Evolutionary conservation across 768 basidiomycete genomes (phyloP), one percentile per base, ranked within the genome.

Genomic region (Mycena belliarum): DNA sequence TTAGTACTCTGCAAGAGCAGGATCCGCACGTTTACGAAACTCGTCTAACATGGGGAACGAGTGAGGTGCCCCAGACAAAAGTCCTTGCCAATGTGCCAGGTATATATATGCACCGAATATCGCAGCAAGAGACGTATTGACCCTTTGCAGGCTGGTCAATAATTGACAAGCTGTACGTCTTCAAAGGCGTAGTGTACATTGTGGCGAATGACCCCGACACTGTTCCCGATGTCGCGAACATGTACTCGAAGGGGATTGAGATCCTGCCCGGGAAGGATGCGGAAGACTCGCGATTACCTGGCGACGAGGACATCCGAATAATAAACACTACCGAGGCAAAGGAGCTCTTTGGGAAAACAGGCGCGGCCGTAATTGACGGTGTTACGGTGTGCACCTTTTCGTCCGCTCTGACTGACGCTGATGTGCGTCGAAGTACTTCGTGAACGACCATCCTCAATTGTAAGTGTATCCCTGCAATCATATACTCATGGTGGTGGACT

Each of bases 391-490:
- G 73, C 69, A 0, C 21, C 53, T 49, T 32, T 21, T 9, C 25
- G 28, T 5, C 40, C 35, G 28, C 23, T 15, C 25, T 24, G 23
- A 44, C 18, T 48, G 41, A 20, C 44, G 57, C n/a, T 48, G 21
- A 38, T 14, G n/a, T 20, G 23, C 16, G 5, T 38, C 42, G n/a
- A 42, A 93, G 84, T 91, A 90, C 75, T 77, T 94, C 9, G 77
- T 88, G 26, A 95, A 95, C 67, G 95, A 96, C 59, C 87, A 90
- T 8, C 82, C 83, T n/a, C 93, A 97, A 79, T 97, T 85, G 89
- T 91, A 68, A 58, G 86, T 76, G 6, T 18, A n/a, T 42, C 28
- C 10, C 2, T 28, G 15, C 41, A 10, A 28, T 26, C 14, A 15
- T 14, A 35, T 15, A 4, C 33, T 35, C 5, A 35, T 32, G 12